A percentile compares a stretch with the other conserved stretches of the same genome.
Conservation (phyloP, 768 basidiomycete genomes). For the Russula olivacea region DNA sequence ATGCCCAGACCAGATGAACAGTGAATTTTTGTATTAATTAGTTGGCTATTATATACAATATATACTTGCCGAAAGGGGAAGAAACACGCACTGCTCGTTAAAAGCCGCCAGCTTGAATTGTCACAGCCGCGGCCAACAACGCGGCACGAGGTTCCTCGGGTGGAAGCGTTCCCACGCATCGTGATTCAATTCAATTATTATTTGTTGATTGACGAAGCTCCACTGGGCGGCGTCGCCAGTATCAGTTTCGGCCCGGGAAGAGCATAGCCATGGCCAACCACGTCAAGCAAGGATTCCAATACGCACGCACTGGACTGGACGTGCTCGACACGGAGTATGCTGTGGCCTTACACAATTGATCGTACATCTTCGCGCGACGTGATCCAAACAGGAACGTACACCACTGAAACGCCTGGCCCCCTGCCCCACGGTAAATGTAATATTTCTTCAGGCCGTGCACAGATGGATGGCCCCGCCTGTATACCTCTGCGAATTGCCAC, state of each 20-base stretch:
- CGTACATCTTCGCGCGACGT: slow-evolving; percentile 9
- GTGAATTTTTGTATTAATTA: background rate
- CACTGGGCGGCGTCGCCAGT: background rate
- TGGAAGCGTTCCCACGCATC: background rate
- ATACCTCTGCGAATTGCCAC: slow-evolving; percentile 4
- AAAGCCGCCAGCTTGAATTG: background rate
- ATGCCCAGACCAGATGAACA: background rate
- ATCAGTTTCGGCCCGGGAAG: background rate
- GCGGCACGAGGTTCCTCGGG: background rate
- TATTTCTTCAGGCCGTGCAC: slow-evolving; percentile 12
- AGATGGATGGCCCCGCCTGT: slow-evolving; percentile 7
- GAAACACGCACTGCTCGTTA: background rate
- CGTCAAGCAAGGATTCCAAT: slow-evolving; percentile 6
- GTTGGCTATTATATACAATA: slow-evolving; percentile 3
- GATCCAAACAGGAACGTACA: slow-evolving; percentile 14
- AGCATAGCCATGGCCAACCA: slow-evolving; percentile 11
- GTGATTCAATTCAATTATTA: background rate
- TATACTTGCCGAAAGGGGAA: background rate
- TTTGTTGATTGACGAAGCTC: background rate
- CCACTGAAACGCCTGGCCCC: slow-evolving; percentile 3
- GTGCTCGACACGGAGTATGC: background rate
- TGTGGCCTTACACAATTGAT: slow-evolving; percentile 9
- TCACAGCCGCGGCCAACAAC: background rate
- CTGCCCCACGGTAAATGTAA: slow-evolving; percentile 1
- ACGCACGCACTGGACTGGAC: slow-evolving; percentile 1